Evolutionary conservation across 805 yeast species (phyloP).

Genomic region (Yarrowia hollandica): DNA sequence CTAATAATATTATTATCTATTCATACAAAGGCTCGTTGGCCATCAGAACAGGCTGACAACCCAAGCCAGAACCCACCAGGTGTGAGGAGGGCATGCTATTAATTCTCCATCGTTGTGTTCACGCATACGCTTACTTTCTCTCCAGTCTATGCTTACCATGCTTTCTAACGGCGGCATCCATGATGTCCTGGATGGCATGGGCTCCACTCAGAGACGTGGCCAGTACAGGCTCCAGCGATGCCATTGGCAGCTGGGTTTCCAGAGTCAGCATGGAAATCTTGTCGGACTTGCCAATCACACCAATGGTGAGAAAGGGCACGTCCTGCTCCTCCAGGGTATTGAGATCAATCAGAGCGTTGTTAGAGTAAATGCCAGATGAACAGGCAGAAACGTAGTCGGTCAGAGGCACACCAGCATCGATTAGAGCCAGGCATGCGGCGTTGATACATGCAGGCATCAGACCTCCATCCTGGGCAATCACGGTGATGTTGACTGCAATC

Average conservation of each 20-base stretch:
- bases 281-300: slow-evolving; percentile 78
- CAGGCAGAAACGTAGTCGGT: slow-evolving; percentile 84
- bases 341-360: slow-evolving; percentile 78
- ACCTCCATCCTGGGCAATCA: slow-evolving; percentile 89
- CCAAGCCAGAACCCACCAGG: too few species aligned
- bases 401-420: slow-evolving; percentile 95
- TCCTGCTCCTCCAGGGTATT: slow-evolving; percentile 82
- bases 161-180: slow-evolving; percentile 80
- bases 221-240: slow-evolving; percentile 69
- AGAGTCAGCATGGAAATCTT: slow-evolving; percentile 72
- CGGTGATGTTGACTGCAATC: slow-evolving; percentile 72
- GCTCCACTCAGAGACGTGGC: slow-evolving; percentile 87
- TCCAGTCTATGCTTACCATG: slow-evolving; percentile 64
- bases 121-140: slow-evolving; percentile 41
- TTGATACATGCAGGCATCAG: slow-evolving; percentile 75
- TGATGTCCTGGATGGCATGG: slow-evolving; percentile 73
- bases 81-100: too few species aligned
- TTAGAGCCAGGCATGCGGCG: slow-evolving; percentile 81
- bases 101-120: too few species aligned
- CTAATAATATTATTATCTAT: too few species aligned
- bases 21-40: too few species aligned
- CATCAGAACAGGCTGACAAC: too few species aligned
- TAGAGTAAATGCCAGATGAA: slow-evolving; percentile 75
- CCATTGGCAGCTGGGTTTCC: slow-evolving; percentile 85
- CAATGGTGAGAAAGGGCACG: slow-evolving; percentile 77